Conservation (phyloP, 768 basidiomycete genomes). For the Pilatotrama ljubarskyi region DNA sequence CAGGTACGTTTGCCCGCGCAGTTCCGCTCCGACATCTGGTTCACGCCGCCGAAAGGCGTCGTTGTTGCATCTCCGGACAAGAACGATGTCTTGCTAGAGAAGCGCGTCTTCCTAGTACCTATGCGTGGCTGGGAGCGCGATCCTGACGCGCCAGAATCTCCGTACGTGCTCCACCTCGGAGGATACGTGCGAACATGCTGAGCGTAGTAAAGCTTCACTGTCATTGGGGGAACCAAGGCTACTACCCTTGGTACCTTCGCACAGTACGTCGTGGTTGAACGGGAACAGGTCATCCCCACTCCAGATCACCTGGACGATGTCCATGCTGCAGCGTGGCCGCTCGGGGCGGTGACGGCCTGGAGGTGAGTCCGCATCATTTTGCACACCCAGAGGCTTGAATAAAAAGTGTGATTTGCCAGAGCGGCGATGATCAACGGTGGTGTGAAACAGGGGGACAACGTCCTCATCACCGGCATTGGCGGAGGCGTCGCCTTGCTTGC, state of each 20-base stretch:
- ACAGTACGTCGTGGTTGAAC: constrained; percentile 73
- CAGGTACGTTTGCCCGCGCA: constrained; percentile 46
- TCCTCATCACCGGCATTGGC: constrained; percentile 81
- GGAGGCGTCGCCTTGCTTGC: constrained; percentile 82
- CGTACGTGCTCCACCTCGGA: constrained; percentile 38
- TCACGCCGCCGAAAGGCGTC: constrained; percentile 43
- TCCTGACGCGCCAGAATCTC: constrained; percentile 64
- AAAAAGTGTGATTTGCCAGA: constrained; percentile 35
- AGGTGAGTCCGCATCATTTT: constrained; percentile 47
- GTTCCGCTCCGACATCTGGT: neutral
- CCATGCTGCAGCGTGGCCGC: constrained; percentile 74
- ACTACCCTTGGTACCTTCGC: constrained; percentile 71
- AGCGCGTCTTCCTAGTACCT: constrained; percentile 75
- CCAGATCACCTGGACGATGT: constrained; percentile 69
- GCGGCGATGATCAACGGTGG: constrained; percentile 65
- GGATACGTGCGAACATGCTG: neutral
- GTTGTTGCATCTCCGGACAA: constrained; percentile 58
- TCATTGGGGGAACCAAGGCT: constrained; percentile 58
- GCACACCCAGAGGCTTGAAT: constrained; percentile 3
- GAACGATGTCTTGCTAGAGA: constrained; percentile 56
- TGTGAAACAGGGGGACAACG: constrained; percentile 62
- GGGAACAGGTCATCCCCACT: constrained; percentile 62
- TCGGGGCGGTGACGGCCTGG: constrained; percentile 82
- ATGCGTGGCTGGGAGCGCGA: constrained; percentile 73
- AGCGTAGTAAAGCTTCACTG: constrained; percentile 49